A percentile compares a stretch with the other conserved stretches of the same genome.
phyloP scores from a whole-genome alignment of 345 rosid genomes.

The Firmiana major region DNA sequence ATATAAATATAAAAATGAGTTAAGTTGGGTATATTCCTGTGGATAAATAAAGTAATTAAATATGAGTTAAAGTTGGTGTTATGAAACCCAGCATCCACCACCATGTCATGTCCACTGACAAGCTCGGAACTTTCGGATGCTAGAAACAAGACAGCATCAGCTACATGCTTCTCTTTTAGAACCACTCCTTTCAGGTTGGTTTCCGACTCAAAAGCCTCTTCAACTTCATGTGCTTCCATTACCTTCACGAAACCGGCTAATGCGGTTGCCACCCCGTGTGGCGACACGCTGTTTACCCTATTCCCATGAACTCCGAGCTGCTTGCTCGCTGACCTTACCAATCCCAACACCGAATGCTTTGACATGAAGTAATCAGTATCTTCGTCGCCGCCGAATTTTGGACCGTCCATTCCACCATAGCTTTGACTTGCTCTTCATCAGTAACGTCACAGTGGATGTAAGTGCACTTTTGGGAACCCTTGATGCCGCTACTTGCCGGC shows the following conservation, averaged over 20 bases:
- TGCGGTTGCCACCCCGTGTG: background rate
- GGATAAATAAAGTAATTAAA: too few relatives aligned
- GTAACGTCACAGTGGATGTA: slow-evolving; percentile 7
- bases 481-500: background rate
- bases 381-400: background rate
- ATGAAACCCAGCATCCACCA: background rate
- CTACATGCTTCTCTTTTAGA: background rate
- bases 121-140: background rate
- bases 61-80: too few relatives aligned
- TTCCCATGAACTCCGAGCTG: background rate
- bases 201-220: background rate
- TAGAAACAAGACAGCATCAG: background rate
- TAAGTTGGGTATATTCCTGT: too few relatives aligned
- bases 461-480: background rate
- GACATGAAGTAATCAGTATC: background rate
- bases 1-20: too few relatives aligned
- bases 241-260: background rate
- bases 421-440: background rate
- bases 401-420: background rate
- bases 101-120: background rate
- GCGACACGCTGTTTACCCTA: slow-evolving; percentile 6
- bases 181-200: background rate
- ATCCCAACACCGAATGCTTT: background rate
- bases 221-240: background rate
- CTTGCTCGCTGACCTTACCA: background rate